A percentile compares a stretch with the other conserved stretches of the same genome.
Evolutionary conservation across 179 eudicot species (phyloP).

Genomic region (Silene vulgaris): DNA sequence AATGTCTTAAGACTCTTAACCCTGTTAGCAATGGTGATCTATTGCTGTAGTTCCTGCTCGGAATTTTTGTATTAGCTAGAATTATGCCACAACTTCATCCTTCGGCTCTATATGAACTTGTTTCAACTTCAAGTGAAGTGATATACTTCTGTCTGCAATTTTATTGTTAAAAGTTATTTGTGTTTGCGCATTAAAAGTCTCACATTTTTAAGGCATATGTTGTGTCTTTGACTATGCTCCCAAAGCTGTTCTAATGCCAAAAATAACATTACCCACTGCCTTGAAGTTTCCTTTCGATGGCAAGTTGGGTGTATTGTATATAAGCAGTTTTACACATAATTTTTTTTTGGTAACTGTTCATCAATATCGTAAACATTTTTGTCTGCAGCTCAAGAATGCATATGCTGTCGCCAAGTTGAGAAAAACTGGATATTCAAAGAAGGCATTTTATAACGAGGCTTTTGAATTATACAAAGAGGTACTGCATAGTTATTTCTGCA

Average conservation of each 20-base stretch:
- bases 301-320: not conserved
- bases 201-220: not conserved
- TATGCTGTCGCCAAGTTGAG: conserved; percentile 72
- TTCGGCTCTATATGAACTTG: not conserved
- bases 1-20: not conserved
- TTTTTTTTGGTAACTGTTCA: not conserved
- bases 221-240: not conserved
- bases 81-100: not conserved
- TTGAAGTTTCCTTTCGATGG: not conserved
- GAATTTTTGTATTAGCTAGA: not conserved
- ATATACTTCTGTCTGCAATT: not conserved
- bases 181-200: not conserved
- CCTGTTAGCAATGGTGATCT: not conserved
- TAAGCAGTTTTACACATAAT: not conserved
- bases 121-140: not conserved
- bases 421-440: conserved; percentile 75
- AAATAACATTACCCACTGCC: not conserved
- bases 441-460: conserved; percentile 76
- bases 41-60: conserved; percentile 1
- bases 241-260: not conserved
- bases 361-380: conserved; percentile 15
- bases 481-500: not conserved
- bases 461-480: conserved; percentile 74
- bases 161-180: not conserved
- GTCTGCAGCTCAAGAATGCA: conserved; percentile 80